These are phyloP conservation scores for Clarireedia homoeocarpa DNA, from an alignment of 2,329 filamentous ascomycete species.

Conservation along the genomic window DNA sequence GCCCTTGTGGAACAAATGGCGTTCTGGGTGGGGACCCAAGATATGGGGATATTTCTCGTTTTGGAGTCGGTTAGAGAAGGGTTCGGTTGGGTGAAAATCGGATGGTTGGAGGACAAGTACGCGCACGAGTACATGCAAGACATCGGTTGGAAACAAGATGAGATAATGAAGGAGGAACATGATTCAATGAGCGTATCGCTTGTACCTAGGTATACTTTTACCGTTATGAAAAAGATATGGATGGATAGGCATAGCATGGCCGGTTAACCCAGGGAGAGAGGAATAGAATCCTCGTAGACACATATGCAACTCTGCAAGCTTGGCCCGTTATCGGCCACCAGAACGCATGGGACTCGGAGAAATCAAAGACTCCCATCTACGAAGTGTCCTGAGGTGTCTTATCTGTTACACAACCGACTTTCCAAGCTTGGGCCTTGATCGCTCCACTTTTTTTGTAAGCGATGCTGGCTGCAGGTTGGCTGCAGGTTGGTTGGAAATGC, in stretches of 20 bases:
- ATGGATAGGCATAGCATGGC: neutral
- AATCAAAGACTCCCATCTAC: no score
- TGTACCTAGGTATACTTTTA: neutral
- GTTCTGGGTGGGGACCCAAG: conserved; percentile 2
- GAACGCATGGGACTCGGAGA: neutral
- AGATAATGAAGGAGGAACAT: neutral
- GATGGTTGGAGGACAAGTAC: neutral
- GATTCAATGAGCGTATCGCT: no score
- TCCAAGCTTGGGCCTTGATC: neutral
- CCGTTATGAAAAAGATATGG: neutral
- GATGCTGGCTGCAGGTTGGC: no score
- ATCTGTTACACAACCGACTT: neutral
- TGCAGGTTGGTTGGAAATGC: no score
- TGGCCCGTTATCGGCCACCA: no score
- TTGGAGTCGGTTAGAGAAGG: no score
- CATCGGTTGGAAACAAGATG: neutral
- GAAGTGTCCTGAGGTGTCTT: no score
- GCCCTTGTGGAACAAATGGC: conserved; percentile 5
- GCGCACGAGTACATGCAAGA: neutral
- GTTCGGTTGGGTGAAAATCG: no score
- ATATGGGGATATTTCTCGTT: no score
- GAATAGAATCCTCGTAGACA: neutral
- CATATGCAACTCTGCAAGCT: neutral
- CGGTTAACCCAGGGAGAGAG: neutral
- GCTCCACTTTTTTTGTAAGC: no score